Evolutionary conservation across 1,139 yeast species (phyloP), one percentile per base, ranked within the genome.

Genomic region (Maudiozyma humilis): DNA sequence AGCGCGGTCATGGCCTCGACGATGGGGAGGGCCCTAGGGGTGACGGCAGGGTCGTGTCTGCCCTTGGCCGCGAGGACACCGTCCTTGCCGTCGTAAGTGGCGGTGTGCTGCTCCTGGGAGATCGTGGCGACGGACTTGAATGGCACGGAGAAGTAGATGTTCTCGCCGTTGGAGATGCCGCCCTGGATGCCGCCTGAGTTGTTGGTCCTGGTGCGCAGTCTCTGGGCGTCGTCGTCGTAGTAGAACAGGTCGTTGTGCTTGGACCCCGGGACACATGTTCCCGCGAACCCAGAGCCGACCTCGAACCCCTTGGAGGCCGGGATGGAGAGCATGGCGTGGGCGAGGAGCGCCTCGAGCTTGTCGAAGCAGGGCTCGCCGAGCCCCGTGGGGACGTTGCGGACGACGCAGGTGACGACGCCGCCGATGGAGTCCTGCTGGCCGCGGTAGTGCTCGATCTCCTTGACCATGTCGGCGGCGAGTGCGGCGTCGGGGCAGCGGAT

Each of bases 291-390:
- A 32, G 96, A 85, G 41, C 98, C 98, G 56, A 91, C 81, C 68
- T 91, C 98, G 57, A 91, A 91, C 30, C 97, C 98, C 69, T 91
- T 91, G 40, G 97, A 86, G 34, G 98, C 97, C 25, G 98, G 98
- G 51, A 91, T 77, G 2, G 96, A 88, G 53, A 91, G 71, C 98
- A 91, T 91, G 46, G 97, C 98, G 63, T 91, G 98, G 14, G 96
- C 98, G 53, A 91, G 73, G 56, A 76, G 69, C 34, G 98, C 98
- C 70, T 91, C 98, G 50, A 91, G 71, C 69, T 91, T 91, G 66
- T 91, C 98, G 64, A 91, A 91, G 54, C 91, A 89, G 41, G 98
- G 98, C 69, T 91, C 98, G 51, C 98, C 98, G 41, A 93, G 75
- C 17, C 97, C 98, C 45, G 82, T 72, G 33, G 98, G 98, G 53